Conservation (phyloP, 192 early-diverging fungal species). For the Coemansia sp. region DNA sequence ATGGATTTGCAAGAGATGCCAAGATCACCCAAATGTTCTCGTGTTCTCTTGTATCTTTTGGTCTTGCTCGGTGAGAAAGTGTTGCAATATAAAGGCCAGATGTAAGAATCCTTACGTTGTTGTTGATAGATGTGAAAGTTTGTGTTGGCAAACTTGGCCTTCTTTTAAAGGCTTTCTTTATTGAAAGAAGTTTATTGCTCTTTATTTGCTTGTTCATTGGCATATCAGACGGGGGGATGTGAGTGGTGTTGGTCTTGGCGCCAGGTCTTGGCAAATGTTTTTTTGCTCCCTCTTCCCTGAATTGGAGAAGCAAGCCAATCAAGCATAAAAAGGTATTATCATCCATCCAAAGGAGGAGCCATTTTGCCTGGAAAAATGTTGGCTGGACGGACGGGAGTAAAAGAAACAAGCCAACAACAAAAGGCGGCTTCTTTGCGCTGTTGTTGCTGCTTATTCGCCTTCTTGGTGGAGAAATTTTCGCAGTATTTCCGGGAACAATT, state of each 20-base stretch:
- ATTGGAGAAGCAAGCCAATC: conserved; percentile 4
- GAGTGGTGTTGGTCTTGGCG: conserved; percentile 17
- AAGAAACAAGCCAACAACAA: too few relatives aligned
- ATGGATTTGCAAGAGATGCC: too few relatives aligned
- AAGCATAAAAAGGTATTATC: neutral
- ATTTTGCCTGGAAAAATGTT: too few relatives aligned
- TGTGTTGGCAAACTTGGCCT: neutral
- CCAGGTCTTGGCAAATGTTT: conserved; percentile 18
- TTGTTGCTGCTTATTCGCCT: too few relatives aligned
- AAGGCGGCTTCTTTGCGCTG: too few relatives aligned
- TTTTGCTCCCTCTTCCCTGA: neutral
- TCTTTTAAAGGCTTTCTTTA: conserved; percentile 3
- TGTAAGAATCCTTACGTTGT: too few relatives aligned
- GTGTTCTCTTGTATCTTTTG: neutral
- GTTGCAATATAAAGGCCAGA: neutral
- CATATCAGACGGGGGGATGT: neutral
- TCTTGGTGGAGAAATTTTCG: too few relatives aligned
- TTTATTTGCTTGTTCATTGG: neutral
- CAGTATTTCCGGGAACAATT: neutral
- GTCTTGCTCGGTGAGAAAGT: too few relatives aligned
- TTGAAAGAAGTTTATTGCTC: neutral
- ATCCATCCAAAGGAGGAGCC: too few relatives aligned
- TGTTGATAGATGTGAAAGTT: too few relatives aligned
- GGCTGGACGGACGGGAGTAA: too few relatives aligned
- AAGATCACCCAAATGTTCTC: neutral